Evolutionary conservation across 2,329 filamentous ascomycete species (phyloP), one percentile per base, ranked within the genome.

Genomic region (Blastomyces emzantsi): DNA sequence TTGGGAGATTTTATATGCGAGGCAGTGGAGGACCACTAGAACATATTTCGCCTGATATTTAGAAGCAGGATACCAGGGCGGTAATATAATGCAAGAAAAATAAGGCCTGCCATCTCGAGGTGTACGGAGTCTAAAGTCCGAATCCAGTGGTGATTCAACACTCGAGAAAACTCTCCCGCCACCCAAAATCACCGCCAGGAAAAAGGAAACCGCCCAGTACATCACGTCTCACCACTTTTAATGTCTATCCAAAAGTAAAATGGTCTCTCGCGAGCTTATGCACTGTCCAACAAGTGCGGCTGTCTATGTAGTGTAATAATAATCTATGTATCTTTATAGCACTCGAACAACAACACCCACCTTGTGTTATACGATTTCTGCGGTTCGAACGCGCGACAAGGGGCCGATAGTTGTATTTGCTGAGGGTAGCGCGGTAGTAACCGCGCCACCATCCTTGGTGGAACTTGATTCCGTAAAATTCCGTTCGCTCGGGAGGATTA

Each of bases 401-500:
- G 25, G 25, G 28, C 28, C 28, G 22, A 60, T 60, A 51, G 36
- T 58, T 25, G 36, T 43, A 58, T 58, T 36, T 22, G 55, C 30
- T 22, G 54, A 56, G 3, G n/a, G 11, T 36, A 36, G 54, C n/a
- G 30, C 30, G n/a, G 54, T 39, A 22, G 54, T 36, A 8, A 39
- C 30, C 15, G 54, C 30, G 19, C 28, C 54, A 8, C 28, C 55
- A 41, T 43, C 30, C 13, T 49, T 43, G 15, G 11, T 28, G 9
- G 58, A 49, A 25, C 25, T 60, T 39, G 58, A 47, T 36, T 60
- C 58, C 17, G 58, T 60, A 13, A 49, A 28, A 43, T 36, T 60
- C 28, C 58, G 25, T 47, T 60, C 58, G 43, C 58, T 60, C 25
- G 58, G 58, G 28, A 60, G 58, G 28, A 60, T 60, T 9, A 60